These are phyloP conservation scores for Mycena vitilis DNA, from an alignment of 768 basidiomycete species.

Conservation along the genomic window DNA sequence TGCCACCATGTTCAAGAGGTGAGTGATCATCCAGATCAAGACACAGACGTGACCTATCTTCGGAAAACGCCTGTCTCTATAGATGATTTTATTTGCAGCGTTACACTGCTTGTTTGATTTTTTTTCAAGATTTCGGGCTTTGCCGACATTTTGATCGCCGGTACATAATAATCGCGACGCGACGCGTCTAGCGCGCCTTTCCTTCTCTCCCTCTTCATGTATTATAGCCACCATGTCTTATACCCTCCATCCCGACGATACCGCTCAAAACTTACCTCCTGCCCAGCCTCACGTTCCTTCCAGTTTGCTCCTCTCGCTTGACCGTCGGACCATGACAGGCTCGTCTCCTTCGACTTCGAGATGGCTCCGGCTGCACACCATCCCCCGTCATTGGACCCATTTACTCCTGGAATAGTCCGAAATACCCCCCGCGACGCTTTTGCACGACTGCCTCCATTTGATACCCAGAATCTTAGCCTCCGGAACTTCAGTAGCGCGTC, in stretches of 20 bases:
- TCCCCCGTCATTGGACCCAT: background rate
- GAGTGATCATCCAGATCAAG: no score
- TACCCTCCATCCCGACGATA: no score
- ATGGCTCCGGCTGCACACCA: slow-evolving; percentile 2
- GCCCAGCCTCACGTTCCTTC: background rate
- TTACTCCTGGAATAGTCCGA: background rate
- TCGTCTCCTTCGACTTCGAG: background rate
- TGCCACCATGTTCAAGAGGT: no score
- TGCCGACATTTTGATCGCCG: no score
- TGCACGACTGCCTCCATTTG: background rate
- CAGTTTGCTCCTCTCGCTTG: background rate
- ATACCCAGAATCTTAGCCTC: background rate
- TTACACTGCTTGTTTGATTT: no score
- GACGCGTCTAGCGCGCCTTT: background rate
- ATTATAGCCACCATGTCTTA: no score
- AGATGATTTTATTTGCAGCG: no score
- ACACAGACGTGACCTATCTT: no score
- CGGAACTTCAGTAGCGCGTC: background rate
- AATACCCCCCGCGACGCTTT: background rate
- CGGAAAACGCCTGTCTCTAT: no score
- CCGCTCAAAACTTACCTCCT: no score
- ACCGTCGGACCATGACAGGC: background rate
- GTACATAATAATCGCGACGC: slow-evolving; percentile 6
- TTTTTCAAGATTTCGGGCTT: no score
- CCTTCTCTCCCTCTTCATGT: background rate